Conservation (phyloP, 805 yeast genomes). For the Wilhelminamyces savonicus region DNA sequence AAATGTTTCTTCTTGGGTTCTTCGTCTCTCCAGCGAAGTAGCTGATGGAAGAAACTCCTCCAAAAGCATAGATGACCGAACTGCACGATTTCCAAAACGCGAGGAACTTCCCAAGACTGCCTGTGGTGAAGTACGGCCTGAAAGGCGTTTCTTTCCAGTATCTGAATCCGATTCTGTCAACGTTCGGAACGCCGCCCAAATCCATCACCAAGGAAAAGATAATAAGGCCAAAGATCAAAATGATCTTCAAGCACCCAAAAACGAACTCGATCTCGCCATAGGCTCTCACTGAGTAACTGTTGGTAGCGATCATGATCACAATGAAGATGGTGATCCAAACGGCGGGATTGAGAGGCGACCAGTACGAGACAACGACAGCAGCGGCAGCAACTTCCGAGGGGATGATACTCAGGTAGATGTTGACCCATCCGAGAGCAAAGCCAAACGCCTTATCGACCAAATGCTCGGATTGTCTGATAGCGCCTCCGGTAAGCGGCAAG, state of each 20-base stretch:
- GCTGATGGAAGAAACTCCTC: constrained; percentile 23
- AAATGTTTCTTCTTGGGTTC: constrained; percentile 26
- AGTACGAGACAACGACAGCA: constrained; percentile 21
- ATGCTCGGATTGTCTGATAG: constrained; percentile 29
- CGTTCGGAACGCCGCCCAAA: constrained; percentile 10
- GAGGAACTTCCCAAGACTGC: constrained; percentile 14
- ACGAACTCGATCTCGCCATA: constrained; percentile 25
- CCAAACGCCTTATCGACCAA: constrained; percentile 41
- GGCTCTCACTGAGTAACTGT: constrained; percentile 27
- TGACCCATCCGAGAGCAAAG: constrained; percentile 41
- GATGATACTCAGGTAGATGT: constrained; percentile 24
- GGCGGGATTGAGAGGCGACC: constrained; percentile 28
- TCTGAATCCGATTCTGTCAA: constrained; percentile 19
- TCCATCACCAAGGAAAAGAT: constrained; percentile 1
- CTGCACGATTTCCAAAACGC: constrained; percentile 28
- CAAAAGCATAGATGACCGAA: constrained; percentile 32
- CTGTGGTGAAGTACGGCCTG: constrained; percentile 13
- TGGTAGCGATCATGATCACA: constrained; percentile 14
- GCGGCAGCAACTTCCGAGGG: constrained; percentile 38
- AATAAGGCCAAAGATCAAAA: constrained; percentile 11
- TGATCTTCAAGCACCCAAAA: constrained; percentile 19
- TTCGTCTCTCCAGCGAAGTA: constrained; percentile 25
- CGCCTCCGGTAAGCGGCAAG: constrained; percentile 32
- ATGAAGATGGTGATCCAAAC: constrained; percentile 22
- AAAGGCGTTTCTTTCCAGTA: constrained; percentile 42